Percentiles rank a stretch among this genome's conserved stretches.
These are phyloP conservation scores for Pyrus bretschneideri DNA, from an alignment of 306 rosid species.

Conservation along the genomic window DNA sequence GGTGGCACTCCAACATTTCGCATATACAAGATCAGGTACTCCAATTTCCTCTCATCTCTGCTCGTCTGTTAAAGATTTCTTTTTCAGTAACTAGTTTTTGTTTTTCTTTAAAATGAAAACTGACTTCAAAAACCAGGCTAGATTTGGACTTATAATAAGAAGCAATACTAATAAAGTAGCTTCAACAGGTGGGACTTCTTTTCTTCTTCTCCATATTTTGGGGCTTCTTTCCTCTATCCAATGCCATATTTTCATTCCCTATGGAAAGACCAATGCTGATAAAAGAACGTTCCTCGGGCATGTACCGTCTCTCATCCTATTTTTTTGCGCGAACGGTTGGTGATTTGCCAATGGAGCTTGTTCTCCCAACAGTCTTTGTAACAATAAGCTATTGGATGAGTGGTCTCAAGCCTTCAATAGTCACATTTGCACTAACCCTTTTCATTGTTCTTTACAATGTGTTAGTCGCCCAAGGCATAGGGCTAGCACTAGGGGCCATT, in stretches of 20 bases:
- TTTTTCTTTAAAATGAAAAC: neutral
- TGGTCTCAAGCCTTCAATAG: conserved; percentile 66
- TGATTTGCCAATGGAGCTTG: conserved; percentile 87
- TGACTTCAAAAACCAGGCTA: neutral
- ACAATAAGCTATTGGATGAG: conserved; percentile 84
- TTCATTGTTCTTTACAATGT: conserved; percentile 65
- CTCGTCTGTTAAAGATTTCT: neutral
- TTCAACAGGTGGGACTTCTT: conserved; percentile 69
- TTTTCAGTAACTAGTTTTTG: neutral
- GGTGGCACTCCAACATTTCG: conserved; percentile 82
- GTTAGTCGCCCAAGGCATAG: conserved; percentile 79
- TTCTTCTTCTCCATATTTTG: conserved; percentile 92
- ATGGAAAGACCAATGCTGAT: conserved; percentile 69
- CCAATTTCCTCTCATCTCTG: neutral
- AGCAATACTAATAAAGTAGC: neutral
- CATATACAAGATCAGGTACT: conserved; percentile 81
- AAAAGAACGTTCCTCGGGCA: conserved; percentile 79
- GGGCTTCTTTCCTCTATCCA: conserved; percentile 88
- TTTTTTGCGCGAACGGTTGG: conserved; percentile 66
- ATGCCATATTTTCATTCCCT: conserved; percentile 77
- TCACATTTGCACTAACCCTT: conserved; percentile 56
- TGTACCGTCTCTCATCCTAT: conserved; percentile 88
- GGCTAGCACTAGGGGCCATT: conserved; percentile 84
- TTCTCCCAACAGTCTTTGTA: conserved; percentile 71
- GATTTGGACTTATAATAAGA: neutral